Conservation (phyloP, 768 basidiomycete genomes). For the Russula emetica region DNA sequence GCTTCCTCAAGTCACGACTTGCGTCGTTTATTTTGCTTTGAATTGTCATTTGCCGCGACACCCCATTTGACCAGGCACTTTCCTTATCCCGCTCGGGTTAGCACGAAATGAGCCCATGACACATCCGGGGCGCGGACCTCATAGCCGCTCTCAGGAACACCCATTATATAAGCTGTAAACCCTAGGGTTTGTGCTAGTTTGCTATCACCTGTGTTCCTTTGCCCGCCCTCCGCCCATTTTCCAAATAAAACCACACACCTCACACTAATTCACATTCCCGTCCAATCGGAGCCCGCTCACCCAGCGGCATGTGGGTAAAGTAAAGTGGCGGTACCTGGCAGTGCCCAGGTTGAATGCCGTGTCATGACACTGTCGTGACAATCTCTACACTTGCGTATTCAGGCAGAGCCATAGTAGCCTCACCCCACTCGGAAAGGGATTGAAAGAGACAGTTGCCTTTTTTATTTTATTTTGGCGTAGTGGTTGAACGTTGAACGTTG, state of each 20-base stretch:
- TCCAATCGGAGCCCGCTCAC: not conserved
- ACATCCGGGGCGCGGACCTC: not conserved
- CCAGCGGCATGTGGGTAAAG: no score
- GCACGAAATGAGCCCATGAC: conserved; percentile 7
- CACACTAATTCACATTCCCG: not conserved
- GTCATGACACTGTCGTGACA: no score
- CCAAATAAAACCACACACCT: no score
- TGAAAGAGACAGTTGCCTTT: not conserved
- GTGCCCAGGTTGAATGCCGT: no score
- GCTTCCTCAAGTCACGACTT: not conserved
- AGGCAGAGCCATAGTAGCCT: not conserved
- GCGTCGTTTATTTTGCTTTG: not conserved
- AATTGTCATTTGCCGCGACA: conserved; percentile 21
- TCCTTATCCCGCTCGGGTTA: conserved; percentile 24
- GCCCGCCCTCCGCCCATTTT: not conserved
- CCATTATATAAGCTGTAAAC: not conserved
- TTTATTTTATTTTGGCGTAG: no score
- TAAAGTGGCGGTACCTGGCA: no score
- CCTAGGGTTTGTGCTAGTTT: not conserved
- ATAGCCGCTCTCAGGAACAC: conserved; percentile 4
- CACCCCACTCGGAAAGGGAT: not conserved
- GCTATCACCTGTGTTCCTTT: not conserved
- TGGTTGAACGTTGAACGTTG: no score
- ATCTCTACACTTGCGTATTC: no score
- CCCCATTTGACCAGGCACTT: conserved; percentile 25